Base-by-base conservation (phyloP, 352 stramenopile species). In the Globisporangium viniferum region DNA sequence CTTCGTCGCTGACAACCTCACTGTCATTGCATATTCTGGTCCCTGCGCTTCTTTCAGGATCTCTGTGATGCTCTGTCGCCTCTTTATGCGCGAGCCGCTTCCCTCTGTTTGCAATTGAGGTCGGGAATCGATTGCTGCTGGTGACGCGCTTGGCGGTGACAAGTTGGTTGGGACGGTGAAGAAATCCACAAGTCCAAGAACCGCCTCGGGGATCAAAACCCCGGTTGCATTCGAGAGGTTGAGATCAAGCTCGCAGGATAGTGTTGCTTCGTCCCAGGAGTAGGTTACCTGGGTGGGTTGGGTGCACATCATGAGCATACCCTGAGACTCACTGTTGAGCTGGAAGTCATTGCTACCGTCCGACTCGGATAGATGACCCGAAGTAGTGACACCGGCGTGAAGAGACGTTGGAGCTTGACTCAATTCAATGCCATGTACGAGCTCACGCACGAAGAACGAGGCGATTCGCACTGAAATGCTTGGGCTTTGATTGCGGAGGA, bases 201-300 rank as follows among this genome's bases (percentile, higher is more conserved):
- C 27, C 0, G 74, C 58, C 18, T 92, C 73, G 2, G 84, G 79
- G 14, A 91, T 72, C 1, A 92, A 71, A 36, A 80, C 81, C 15
- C 84, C 82, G 12, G 76, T 81, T 12, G 91, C 72, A 46, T 83
- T 66, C 3, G 80, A 81, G 24, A 86, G 73, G 7, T 67, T 31
- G 22, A 93, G 64, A 63, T 91, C 73, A 5, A 94, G 56, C 24
- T 82, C 76, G n/a, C 80, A 81, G 4, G 68, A 75, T 39, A 78
- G 59, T 5, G 64, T 70, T 5, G 56, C 51, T 24, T 88, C 72
- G 62, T 91, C 72, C 87, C 87, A 94, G 9, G 78, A 77, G 59
- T 94, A 94, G 12, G 59, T 62, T 31, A 86, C 77, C 41, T 81
- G 70, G 9, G 82, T 68, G 14, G 82, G 71, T 27, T 79, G 51